Conservation (phyloP, 176 grass and related monocot species). For the Carex pumila region DNA sequence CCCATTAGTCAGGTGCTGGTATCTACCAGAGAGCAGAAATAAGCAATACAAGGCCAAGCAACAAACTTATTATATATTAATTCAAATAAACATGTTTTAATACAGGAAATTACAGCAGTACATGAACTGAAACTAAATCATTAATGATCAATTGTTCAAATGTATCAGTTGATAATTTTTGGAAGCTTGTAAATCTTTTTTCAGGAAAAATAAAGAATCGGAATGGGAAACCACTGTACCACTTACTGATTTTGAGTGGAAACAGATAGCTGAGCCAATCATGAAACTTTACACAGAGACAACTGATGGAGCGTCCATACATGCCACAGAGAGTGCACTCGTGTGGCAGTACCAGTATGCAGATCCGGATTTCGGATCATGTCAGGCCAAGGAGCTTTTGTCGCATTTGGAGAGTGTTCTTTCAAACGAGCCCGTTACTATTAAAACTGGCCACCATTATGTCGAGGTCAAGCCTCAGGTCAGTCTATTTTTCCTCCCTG, state of each 20-base stretch:
- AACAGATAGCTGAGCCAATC: conserved; percentile 50
- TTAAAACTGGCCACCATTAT: conserved; percentile 29
- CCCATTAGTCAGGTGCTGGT: not conserved
- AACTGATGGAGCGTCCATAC: conserved; percentile 40
- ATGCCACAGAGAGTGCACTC: conserved; percentile 35
- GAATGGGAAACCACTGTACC: conserved; percentile 26
- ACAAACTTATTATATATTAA: not conserved
- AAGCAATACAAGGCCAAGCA: not conserved
- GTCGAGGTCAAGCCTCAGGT: conserved; percentile 56
- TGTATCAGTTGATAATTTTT: not conserved
- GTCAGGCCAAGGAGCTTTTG: conserved; percentile 50
- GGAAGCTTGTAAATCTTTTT: not conserved
- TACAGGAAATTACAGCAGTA: not conserved
- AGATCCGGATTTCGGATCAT: conserved; percentile 49
- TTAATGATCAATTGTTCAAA: not conserved
- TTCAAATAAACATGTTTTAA: not conserved
- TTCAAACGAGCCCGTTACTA: conserved; percentile 30
- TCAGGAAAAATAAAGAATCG: conserved; percentile 28
- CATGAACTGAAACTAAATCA: not conserved
- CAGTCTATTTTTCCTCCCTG: not conserved
- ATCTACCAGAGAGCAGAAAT: not conserved
- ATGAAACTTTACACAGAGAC: conserved; percentile 46
- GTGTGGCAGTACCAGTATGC: conserved; percentile 46
- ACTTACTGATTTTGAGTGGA: conserved; percentile 34
- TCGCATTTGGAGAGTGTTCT: conserved; percentile 49